These are phyloP conservation scores for Daedaleopsis sinensis DNA, from an alignment of 768 basidiomycete species.

Conservation along the genomic window DNA sequence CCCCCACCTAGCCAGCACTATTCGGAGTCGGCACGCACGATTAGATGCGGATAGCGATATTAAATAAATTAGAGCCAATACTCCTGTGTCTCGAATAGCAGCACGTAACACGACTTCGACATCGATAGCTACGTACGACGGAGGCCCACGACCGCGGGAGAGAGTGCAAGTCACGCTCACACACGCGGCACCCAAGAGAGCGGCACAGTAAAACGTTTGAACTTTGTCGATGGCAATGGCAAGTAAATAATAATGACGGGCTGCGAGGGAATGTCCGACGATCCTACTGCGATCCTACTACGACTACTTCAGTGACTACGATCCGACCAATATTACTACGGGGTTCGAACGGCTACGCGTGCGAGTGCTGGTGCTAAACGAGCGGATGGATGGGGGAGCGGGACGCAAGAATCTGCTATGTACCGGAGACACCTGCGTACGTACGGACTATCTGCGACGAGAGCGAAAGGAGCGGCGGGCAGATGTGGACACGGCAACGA, in stretches of 20 bases:
- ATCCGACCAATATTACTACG: constrained; percentile 11
- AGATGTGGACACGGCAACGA: neutral
- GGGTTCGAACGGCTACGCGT: neutral
- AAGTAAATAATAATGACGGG: constrained; percentile 5
- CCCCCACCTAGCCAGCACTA: too few relatives aligned
- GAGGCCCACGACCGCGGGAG: neutral
- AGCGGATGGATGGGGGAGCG: constrained; percentile 10
- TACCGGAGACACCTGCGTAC: constrained; percentile 1
- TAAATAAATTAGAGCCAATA: constrained; percentile 8
- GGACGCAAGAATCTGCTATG: too few relatives aligned
- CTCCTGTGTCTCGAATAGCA: constrained; percentile 11
- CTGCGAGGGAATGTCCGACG: neutral
- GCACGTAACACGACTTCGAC: constrained; percentile 18
- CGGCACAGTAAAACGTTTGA: neutral
- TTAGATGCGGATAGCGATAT: constrained; percentile 5
- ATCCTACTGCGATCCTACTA: constrained; percentile 11
- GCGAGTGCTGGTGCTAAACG: constrained; percentile 7
- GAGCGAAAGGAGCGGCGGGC: constrained; percentile 1
- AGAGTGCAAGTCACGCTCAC: neutral
- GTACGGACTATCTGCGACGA: neutral
- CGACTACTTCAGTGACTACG: neutral
- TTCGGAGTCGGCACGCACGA: neutral
- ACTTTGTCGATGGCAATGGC: too few relatives aligned
- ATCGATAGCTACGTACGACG: constrained; percentile 1
- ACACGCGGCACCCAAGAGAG: constrained; percentile 1